Conservation (phyloP, 2,329 filamentous ascomycete species). For the Balansia obtecta region DNA sequence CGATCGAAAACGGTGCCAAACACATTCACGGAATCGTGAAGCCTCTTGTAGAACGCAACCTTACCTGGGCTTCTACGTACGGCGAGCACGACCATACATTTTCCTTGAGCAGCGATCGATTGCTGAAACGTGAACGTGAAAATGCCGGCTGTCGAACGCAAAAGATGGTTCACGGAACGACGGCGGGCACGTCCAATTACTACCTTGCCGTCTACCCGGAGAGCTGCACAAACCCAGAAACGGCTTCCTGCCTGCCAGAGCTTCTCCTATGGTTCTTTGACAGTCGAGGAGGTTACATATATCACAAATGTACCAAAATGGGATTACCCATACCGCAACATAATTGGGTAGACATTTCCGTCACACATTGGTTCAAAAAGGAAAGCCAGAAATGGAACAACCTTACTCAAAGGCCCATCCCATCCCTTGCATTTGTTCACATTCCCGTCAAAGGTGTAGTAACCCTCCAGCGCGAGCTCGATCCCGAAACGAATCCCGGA, state of each 20-base stretch:
- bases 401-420: slow-evolving; percentile 23
- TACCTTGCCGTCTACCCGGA: slow-evolving; percentile 30
- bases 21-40: slow-evolving; percentile 47
- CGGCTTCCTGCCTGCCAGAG: slow-evolving; percentile 14
- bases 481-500: slow-evolving; percentile 27
- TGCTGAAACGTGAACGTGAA: slow-evolving; percentile 25
- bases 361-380: slow-evolving; percentile 31
- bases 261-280: slow-evolving; percentile 63
- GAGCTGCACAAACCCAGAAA: slow-evolving; percentile 16
- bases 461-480: slow-evolving; percentile 22
- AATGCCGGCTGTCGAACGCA: slow-evolving; percentile 26
- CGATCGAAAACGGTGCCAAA: slow-evolving; percentile 33
- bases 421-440: slow-evolving; percentile 35
- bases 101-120: slow-evolving; percentile 37
- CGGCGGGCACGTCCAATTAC: slow-evolving; percentile 33
- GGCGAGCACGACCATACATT: slow-evolving; percentile 56
- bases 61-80: slow-evolving; percentile 56
- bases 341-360: slow-evolving; percentile 31
- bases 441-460: slow-evolving; percentile 31
- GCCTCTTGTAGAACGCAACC: slow-evolving; percentile 40
- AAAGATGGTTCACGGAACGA: slow-evolving; percentile 23
- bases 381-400: slow-evolving; percentile 18
- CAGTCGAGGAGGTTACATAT: slow-evolving; percentile 43
- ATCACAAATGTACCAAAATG: slow-evolving; percentile 22
- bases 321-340: slow-evolving; percentile 20